Percentiles rank a stretch among this genome's conserved stretches.
Conservation (phyloP, 192 early-diverging fungal genomes). For the Linnemannia zychae region DNA sequence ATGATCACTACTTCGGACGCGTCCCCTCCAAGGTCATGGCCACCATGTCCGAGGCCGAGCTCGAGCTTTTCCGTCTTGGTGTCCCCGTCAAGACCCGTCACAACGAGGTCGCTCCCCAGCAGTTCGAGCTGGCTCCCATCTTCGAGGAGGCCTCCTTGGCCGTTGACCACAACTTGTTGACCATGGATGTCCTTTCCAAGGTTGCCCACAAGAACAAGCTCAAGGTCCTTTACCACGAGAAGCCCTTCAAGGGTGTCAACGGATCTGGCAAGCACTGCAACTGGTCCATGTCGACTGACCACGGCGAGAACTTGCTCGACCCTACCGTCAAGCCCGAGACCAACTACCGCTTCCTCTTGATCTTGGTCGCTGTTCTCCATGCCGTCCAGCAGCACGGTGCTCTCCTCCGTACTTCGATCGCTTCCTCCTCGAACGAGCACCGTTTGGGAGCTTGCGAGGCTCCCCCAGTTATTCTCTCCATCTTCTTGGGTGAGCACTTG, state of each 20-base stretch:
- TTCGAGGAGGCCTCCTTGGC: conserved; percentile 97
- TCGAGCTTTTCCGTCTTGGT: conserved; percentile 94
- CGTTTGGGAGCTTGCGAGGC: conserved; percentile 99
- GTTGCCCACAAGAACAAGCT: conserved; percentile 98
- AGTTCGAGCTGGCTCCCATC: conserved; percentile 99
- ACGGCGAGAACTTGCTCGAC: conserved; percentile 97
- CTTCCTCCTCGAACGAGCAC: conserved; percentile 97
- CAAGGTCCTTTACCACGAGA: conserved; percentile 99
- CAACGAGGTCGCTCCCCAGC: conserved; percentile 98
- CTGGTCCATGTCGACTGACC: conserved; percentile 96
- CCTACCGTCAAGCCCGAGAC: conserved; percentile 97
- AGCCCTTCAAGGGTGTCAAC: conserved; percentile 99
- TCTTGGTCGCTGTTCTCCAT: conserved; percentile 92
- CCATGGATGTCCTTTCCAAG: conserved; percentile 97
- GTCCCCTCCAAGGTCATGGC: conserved; percentile 94
- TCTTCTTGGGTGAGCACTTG: conserved; percentile 97
- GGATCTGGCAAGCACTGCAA: conserved; percentile 99
- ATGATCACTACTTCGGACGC: conserved; percentile 99
- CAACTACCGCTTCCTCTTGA: conserved; percentile 98
- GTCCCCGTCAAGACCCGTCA: conserved; percentile 99
- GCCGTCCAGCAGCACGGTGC: conserved; percentile 93
- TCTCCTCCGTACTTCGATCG: conserved; percentile 92
- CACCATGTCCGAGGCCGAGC: conserved; percentile 92
- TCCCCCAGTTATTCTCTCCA: conserved; percentile 97
- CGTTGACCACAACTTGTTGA: conserved; percentile 98